Base-by-base conservation (phyloP, 2,329 filamentous ascomycete species). In the Claviceps sp. region DNA sequence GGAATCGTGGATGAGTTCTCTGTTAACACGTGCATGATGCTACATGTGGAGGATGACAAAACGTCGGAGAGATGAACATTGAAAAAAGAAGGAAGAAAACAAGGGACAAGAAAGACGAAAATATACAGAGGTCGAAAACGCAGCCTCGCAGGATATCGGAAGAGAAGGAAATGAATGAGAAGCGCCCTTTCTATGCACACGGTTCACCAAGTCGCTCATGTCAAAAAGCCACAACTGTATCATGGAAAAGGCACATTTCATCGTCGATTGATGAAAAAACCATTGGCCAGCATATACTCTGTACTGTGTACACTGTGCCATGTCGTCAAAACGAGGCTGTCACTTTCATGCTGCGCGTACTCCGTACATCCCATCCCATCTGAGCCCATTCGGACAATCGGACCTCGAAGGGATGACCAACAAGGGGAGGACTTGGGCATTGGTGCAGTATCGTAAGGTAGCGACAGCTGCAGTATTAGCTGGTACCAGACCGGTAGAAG, bases 401-500 rank as follows among this genome's bases (percentile, higher is more conserved):
- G 29, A 6, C 43, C 29, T 23, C 17, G 9, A 34, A 39, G 22
- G 48, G 26, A 42, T 40, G 44, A 47, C 39, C 48, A 9, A 22
- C 45, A 48, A 39, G 52, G 52, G 48, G 42, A 26, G 29, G 38
- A 45, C 52, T 34, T 53, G 52, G 52, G 52, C 44, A 53, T 40
- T 45, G 45, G 39, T 50, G 51, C 51, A 53, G 48, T 44, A 34
- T 38, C 44, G 48, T 45, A 53, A 53, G 52, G 52, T 45, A 50
- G 44, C 48, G 45, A 55, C 51, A 40, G 44, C 23, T 39, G 50
- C 52, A 49, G 51, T 49, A 29, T 29, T 29, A 51, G 53, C 52
- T 55, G 53, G 56, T 58, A 55, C 53, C 51, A 42, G 50, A 53
- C 53, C 55, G 54, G 55, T 49, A 52, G 50, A 50, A 16, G 17